Conservation (phyloP, 2,329 filamentous ascomycete species). For the Sphaerulina vaccinii region DNA sequence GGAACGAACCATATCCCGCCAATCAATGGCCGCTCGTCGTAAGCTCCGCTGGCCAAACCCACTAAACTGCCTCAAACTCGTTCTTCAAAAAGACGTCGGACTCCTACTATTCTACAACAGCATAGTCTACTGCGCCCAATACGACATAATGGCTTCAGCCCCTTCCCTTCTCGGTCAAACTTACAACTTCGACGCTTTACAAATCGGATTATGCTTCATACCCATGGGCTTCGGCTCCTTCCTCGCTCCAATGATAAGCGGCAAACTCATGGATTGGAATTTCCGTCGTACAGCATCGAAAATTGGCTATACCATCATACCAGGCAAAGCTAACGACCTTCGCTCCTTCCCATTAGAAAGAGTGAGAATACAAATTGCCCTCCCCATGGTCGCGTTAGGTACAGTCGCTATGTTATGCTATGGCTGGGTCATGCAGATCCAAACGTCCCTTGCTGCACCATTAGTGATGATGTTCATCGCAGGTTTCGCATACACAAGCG, state of each 20-base stretch:
- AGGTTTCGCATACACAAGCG: slow-evolving; percentile 56
- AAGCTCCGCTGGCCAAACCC: slow-evolving; percentile 48
- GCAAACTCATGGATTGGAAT: slow-evolving; percentile 67
- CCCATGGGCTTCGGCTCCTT: slow-evolving; percentile 42
- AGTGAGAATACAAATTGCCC: slow-evolving; percentile 42
- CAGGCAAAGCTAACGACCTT: slow-evolving; percentile 55
- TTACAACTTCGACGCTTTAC: slow-evolving; percentile 36
- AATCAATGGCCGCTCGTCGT: slow-evolving; percentile 31
- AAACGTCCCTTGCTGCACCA: slow-evolving; percentile 41
- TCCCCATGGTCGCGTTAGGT: slow-evolving; percentile 37
- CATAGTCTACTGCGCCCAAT: slow-evolving; percentile 47
- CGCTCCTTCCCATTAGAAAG: slow-evolving; percentile 51
- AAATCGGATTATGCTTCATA: slow-evolving; percentile 29
- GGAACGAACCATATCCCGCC: slow-evolving; percentile 28
- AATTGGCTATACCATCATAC: slow-evolving; percentile 61
- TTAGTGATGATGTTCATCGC: slow-evolving; percentile 54
- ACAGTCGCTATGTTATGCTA: slow-evolving; percentile 39
- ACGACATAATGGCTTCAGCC: slow-evolving; percentile 47
- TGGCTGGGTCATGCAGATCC: slow-evolving; percentile 43
- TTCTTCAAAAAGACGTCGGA: slow-evolving; percentile 32
- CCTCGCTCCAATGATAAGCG: slow-evolving; percentile 43
- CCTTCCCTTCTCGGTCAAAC: slow-evolving; percentile 43
- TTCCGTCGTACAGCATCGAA: slow-evolving; percentile 65
- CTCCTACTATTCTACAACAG: slow-evolving; percentile 29
- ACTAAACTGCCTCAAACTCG: slow-evolving; percentile 41